Evolutionary conservation across 163 green algal genomes (phyloP).

Genomic region (Prototheca wickerhamii): DNA sequence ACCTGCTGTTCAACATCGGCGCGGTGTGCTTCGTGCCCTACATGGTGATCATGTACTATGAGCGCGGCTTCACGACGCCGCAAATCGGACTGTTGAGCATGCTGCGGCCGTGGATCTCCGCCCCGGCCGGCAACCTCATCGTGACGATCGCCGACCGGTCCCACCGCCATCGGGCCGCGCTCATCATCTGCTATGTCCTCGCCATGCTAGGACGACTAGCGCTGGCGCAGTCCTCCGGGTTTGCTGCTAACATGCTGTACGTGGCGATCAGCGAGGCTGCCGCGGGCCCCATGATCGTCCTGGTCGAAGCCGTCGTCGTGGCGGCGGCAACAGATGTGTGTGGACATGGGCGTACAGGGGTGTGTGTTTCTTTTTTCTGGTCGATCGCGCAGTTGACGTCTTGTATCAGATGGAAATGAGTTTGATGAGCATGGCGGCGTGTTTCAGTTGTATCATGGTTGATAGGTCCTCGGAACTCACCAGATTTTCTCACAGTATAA

Average conservation of each 20-base stretch:
- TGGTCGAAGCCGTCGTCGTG: slow-evolving; percentile 32
- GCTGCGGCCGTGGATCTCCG: slow-evolving; percentile 24
- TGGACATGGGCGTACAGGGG: no score
- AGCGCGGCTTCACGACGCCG: slow-evolving; percentile 11
- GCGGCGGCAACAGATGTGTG: slow-evolving; percentile 25
- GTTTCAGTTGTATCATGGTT: no score
- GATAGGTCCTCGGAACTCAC: no score
- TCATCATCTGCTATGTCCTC: slow-evolving; percentile 18
- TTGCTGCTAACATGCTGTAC: slow-evolving; percentile 13
- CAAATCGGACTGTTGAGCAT: slow-evolving; percentile 35
- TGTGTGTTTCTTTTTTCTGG: no score
- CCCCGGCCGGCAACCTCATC: slow-evolving; percentile 16
- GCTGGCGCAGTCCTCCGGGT: slow-evolving; percentile 7
- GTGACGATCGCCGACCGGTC: slow-evolving; percentile 21
- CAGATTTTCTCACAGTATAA: no score
- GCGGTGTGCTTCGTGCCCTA: slow-evolving; percentile 36
- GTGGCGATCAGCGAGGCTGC: slow-evolving; percentile 22
- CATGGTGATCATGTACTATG: slow-evolving; percentile 24
- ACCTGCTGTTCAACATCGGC: slow-evolving; percentile 17
- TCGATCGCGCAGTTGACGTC: no score
- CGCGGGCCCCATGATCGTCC: slow-evolving; percentile 12
- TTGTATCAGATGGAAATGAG: no score
- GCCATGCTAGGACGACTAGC: slow-evolving; percentile 5
- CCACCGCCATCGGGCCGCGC: slow-evolving; percentile 14
- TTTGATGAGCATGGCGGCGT: no score